Evolutionary conservation across 2,329 filamentous ascomycete genomes (phyloP).

Genomic region (Piedraia hortae): DNA sequence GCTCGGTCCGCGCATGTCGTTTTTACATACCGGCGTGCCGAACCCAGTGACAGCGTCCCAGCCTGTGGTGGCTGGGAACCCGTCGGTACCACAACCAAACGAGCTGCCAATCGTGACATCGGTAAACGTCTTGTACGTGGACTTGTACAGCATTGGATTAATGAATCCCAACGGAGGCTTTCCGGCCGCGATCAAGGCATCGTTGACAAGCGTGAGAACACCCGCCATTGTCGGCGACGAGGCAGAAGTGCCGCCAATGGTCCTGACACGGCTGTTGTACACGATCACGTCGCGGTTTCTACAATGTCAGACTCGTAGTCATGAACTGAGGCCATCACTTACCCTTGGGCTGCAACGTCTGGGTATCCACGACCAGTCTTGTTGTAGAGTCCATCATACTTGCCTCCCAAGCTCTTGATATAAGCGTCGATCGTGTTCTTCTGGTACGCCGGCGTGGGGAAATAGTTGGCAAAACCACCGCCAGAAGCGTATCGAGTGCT

Average conservation of each 20-base stretch:
- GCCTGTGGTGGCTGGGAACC: constrained; percentile 5
- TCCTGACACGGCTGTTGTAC: constrained; percentile 14
- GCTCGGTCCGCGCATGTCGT: too few relatives aligned
- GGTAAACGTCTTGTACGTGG: constrained; percentile 16
- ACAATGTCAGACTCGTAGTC: too few relatives aligned
- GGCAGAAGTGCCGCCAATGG: constrained; percentile 20
- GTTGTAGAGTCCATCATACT: constrained; percentile 20
- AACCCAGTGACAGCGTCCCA: constrained; percentile 12
- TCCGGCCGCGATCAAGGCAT: constrained; percentile 25
- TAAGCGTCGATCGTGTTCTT: constrained; percentile 15
- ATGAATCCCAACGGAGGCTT: constrained; percentile 23
- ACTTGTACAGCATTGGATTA: constrained; percentile 30
- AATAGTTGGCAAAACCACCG: constrained; percentile 20
- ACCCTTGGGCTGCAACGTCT: constrained; percentile 27
- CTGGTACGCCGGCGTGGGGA: constrained; percentile 19
- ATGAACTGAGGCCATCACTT: too few relatives aligned
- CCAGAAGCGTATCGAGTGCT: constrained; percentile 22
- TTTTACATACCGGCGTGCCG: constrained; percentile 11
- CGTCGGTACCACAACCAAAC: constrained; percentile 4
- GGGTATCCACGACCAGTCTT: constrained; percentile 18
- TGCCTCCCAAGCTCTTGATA: constrained; percentile 14
- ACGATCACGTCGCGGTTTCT: constrained; percentile 8
- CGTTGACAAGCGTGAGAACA: constrained; percentile 34
- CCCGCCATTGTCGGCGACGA: constrained; percentile 29
- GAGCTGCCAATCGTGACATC: constrained; percentile 17